Evolutionary conservation across 106 monocot species (phyloP).

Genomic region (Allium cepa): DNA sequence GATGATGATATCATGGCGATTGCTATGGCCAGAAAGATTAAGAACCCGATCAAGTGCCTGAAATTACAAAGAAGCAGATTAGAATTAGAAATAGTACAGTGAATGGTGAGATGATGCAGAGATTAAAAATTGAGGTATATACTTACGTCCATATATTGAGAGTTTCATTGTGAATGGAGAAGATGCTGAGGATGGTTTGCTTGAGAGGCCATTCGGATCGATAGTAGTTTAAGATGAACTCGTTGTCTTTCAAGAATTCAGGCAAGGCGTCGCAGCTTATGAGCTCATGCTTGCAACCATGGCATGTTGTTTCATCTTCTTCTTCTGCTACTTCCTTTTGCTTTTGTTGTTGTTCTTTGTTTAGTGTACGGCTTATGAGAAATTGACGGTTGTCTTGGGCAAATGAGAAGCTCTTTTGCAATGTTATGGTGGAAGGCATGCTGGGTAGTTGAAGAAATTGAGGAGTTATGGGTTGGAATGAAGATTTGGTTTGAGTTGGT

Average conservation of each 20-base stretch:
- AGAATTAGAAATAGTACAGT: too few species aligned
- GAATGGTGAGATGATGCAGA: neutral
- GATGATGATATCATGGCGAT: constrained; percentile 20
- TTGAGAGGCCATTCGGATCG: constrained; percentile 45
- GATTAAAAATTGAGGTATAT: neutral
- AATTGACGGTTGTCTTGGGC: neutral
- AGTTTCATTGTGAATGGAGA: constrained; percentile 57
- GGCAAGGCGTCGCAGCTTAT: constrained; percentile 25
- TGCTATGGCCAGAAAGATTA: neutral
- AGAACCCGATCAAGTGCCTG: constrained; percentile 1
- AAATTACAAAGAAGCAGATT: neutral
- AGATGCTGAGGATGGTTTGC: constrained; percentile 45
- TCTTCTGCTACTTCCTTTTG: neutral
- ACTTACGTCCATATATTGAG: constrained; percentile 49
- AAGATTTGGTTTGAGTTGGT: neutral
- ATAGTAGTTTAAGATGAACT: constrained; percentile 36
- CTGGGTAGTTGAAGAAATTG: neutral
- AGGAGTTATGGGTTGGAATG: neutral
- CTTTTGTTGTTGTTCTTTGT: neutral
- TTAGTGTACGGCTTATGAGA: neutral
- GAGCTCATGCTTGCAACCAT: constrained; percentile 17
- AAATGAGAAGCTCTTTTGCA: neutral
- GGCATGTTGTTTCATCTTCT: neutral
- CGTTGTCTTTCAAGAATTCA: constrained; percentile 40
- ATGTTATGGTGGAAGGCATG: neutral